Evolutionary conservation across 2,329 filamentous ascomycete genomes (phyloP).

Genomic region (Drechslera avenae): DNA sequence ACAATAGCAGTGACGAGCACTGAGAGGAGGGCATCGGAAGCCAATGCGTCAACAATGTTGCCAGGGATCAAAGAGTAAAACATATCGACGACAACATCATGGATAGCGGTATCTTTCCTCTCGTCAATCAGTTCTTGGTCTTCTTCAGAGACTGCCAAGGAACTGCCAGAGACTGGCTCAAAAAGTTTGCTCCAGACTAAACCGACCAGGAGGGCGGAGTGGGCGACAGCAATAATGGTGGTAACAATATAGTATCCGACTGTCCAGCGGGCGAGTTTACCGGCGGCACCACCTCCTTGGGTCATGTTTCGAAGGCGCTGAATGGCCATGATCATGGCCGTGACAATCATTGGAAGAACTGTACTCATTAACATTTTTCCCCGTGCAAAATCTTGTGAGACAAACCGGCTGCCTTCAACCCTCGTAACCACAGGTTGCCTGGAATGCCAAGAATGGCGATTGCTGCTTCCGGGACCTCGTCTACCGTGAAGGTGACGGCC

Average conservation of each 20-base stretch:
- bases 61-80: conserved; percentile 57
- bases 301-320: conserved; percentile 56
- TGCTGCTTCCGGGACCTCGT: conserved; percentile 52
- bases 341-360: conserved; percentile 60
- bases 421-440: conserved; percentile 57
- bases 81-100: conserved; percentile 55
- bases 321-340: conserved; percentile 59
- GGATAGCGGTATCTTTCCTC: conserved; percentile 42
- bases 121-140: conserved; percentile 45
- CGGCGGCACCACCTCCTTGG: conserved; percentile 46
- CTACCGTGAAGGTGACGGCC: conserved; percentile 51
- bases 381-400: conserved; percentile 1
- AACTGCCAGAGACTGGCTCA: conserved; percentile 42
- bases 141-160: conserved; percentile 40
- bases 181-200: conserved; percentile 58
- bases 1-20: conserved; percentile 56
- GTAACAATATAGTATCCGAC: conserved; percentile 58
- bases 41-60: conserved; percentile 57
- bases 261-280: conserved; percentile 55
- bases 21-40: conserved; percentile 54
- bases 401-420: conserved; percentile 56
- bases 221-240: conserved; percentile 56
- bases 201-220: conserved; percentile 54
- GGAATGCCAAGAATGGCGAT: conserved; percentile 55
- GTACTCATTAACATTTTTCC: neutral